A percentile compares a stretch with the other conserved stretches of the same genome.
Conservation (phyloP, 2,329 filamentous ascomycete genomes). For the Sodiomyces alkalinus region DNA sequence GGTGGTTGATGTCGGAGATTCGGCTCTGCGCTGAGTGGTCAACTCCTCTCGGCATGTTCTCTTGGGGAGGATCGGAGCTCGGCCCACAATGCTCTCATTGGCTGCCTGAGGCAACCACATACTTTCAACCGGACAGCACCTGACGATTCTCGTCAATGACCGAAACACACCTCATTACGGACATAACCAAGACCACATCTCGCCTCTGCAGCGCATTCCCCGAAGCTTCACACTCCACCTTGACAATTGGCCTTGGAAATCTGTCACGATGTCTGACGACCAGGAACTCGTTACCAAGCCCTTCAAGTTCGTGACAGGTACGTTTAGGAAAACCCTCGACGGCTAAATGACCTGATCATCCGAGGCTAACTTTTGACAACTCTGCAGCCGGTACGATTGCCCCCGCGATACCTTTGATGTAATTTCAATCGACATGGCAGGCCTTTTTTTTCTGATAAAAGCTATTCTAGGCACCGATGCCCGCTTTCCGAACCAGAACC, state of each 20-base stretch:
- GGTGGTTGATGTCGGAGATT: constrained; percentile 9
- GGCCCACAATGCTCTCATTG: no score
- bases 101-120: constrained; percentile 19
- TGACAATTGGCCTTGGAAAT: constrained; percentile 14
- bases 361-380: constrained; percentile 24
- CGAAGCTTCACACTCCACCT: constrained; percentile 13
- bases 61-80: constrained; percentile 5
- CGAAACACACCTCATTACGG: constrained; percentile 8
- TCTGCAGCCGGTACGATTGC: constrained; percentile 27
- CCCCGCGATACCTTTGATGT: constrained; percentile 13
- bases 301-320: constrained; percentile 99
- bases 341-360: constrained; percentile 20
- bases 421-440: constrained; percentile 10
- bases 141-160: constrained; percentile 21
- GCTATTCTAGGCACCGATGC: constrained; percentile 92
- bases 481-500: constrained; percentile 97
- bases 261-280: constrained; percentile 76
- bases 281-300: constrained; percentile 80
- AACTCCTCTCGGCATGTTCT: no score
- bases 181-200: constrained; percentile 16
- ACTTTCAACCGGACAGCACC: constrained; percentile 17
- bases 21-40: constrained; percentile 12
- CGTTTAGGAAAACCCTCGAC: constrained; percentile 29
- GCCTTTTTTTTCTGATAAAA: constrained; percentile 2
- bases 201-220: constrained; percentile 21